These are phyloP conservation scores for Kwoniella sp. DNA, from an alignment of 768 basidiomycete species.

Conservation along the genomic window DNA sequence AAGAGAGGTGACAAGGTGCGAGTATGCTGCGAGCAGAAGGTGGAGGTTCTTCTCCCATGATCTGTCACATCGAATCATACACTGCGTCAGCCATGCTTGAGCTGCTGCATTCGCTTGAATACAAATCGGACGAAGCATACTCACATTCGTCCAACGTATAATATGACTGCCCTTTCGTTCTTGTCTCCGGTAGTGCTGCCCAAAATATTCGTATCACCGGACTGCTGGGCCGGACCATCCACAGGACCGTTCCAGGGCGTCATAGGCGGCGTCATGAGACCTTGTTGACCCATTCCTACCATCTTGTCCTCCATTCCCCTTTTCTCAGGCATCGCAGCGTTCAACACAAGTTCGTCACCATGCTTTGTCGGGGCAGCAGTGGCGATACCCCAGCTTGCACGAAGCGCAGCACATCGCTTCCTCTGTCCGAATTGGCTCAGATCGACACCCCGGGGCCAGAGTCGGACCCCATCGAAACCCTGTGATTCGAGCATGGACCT, in stretches of 20 bases:
- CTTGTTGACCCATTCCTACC: not conserved
- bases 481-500: slow-evolving; percentile 52
- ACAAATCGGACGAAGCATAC: too few relatives aligned
- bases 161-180: slow-evolving; percentile 43
- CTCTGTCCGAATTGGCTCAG: slow-evolving; percentile 54
- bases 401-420: slow-evolving; percentile 42
- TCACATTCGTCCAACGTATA: slow-evolving; percentile 57
- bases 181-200: not conserved
- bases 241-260: slow-evolving; percentile 20
- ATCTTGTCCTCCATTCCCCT: too few relatives aligned
- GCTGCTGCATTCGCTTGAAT: too few relatives aligned
- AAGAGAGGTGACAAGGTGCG: slow-evolving; percentile 27
- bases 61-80: slow-evolving; percentile 19
- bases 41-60: slow-evolving; percentile 60
- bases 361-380: slow-evolving; percentile 26
- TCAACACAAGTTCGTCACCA: not conserved
- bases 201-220: too few relatives aligned
- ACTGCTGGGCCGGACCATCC: not conserved
- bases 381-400: slow-evolving; percentile 52
- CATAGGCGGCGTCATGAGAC: slow-evolving; percentile 21
- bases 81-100: not conserved
- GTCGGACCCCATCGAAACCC: slow-evolving; percentile 52
- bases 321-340: too few relatives aligned
- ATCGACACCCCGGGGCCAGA: slow-evolving; percentile 59
- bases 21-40: slow-evolving; percentile 57